Evolutionary conservation across 1,139 yeast genomes (phyloP).

Genomic region (Candida labiduridarum): DNA sequence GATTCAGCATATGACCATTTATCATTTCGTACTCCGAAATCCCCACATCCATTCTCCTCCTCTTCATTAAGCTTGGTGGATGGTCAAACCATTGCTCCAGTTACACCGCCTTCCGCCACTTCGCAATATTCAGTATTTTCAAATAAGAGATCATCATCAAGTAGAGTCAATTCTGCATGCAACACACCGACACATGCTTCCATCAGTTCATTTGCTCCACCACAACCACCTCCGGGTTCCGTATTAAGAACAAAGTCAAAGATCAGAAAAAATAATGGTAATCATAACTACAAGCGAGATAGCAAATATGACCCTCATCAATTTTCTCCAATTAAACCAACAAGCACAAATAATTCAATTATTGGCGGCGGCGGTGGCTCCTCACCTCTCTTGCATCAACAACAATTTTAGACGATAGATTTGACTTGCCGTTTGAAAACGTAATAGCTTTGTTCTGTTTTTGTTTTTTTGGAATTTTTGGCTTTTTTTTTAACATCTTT

Average conservation of each 20-base stretch:
- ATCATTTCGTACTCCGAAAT: conserved; percentile 29
- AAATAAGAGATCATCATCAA: conserved; percentile 22
- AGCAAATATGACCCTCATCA: conserved; percentile 7
- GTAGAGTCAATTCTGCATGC: conserved; percentile 22
- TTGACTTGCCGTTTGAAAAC: background rate
- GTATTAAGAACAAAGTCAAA: conserved; percentile 14
- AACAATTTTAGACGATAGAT: conserved; percentile 7
- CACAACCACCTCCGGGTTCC: conserved; percentile 15
- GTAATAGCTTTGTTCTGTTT: background rate
- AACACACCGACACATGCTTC: conserved; percentile 31
- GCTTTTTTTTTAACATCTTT: background rate
- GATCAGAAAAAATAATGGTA: conserved; percentile 12
- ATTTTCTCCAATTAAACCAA: conserved; percentile 16
- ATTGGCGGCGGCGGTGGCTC: conserved; percentile 4
- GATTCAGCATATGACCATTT: conserved; percentile 21
- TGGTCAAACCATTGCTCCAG: conserved; percentile 26
- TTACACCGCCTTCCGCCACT: conserved; percentile 47
- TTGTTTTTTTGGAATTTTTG: conserved; percentile 1
- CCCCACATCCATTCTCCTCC: conserved; percentile 27
- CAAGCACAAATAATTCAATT: conserved; percentile 8
- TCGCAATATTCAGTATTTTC: conserved; percentile 45
- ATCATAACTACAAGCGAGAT: conserved; percentile 2
- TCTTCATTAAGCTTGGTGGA: conserved; percentile 25
- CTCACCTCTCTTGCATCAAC: conserved; percentile 15
- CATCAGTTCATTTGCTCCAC: conserved; percentile 13